A percentile compares a stretch with the other conserved stretches of the same genome.
Conservation (phyloP, 2,329 filamentous ascomycete species). For the Fusarium robinianum region DNA sequence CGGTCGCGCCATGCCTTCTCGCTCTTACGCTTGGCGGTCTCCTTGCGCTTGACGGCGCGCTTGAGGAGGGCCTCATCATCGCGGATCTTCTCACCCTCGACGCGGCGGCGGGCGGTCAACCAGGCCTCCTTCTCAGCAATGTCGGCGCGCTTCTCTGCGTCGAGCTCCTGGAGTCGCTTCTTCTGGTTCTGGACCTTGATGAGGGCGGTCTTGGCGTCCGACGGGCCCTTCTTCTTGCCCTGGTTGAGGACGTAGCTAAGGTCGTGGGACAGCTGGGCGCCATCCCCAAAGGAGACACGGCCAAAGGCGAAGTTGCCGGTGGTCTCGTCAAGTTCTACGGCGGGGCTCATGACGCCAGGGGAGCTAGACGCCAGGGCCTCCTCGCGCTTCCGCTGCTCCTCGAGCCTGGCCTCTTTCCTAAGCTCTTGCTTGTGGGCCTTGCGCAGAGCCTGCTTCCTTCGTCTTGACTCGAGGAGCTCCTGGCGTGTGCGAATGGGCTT, state of each 20-base stretch:
- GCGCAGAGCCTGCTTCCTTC: conserved; percentile 83
- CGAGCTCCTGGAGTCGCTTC: conserved; percentile 74
- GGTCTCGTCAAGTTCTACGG: conserved; percentile 55
- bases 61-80: conserved; percentile 88
- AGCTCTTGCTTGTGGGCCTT: conserved; percentile 89
- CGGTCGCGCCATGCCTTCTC: conserved; percentile 85
- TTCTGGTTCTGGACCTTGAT: conserved; percentile 85
- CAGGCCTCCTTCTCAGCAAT: conserved; percentile 93
- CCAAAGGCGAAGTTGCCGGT: conserved; percentile 83
- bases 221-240: conserved; percentile 76
- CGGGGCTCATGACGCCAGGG: conserved; percentile 61
- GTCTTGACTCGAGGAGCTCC: conserved; percentile 87
- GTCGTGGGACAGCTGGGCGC: conserved; percentile 75
- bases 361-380: conserved; percentile 67
- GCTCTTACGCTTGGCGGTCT: conserved; percentile 86
- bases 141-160: conserved; percentile 79
- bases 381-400: conserved; percentile 72
- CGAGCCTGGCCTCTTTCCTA: conserved; percentile 74
- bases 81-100: conserved; percentile 84
- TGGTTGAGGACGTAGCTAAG: conserved; percentile 61
- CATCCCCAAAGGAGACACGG: conserved; percentile 87
- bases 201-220: conserved; percentile 85
- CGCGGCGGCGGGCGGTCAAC: conserved; percentile 87
- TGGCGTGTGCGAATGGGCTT: conserved; percentile 79
- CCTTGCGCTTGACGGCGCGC: conserved; percentile 93